Evolutionary conservation across 805 yeast genomes (phyloP).

Genomic region (Ogataea sp.): DNA sequence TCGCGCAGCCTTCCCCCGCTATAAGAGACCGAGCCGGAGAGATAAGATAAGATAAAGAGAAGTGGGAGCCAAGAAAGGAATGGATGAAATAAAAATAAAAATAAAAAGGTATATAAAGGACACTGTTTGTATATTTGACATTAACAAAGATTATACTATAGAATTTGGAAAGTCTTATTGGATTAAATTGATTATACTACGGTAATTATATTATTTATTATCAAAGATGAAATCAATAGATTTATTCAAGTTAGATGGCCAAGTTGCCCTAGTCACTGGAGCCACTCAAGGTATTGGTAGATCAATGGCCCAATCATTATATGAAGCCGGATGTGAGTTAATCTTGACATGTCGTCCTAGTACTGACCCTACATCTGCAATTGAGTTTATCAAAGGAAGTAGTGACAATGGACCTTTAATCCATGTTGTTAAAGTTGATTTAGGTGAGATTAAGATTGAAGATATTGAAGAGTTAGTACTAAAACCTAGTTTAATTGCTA

Average conservation of each 20-base stretch:
- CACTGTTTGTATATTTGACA: too few relatives aligned
- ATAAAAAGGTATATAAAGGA: too few relatives aligned
- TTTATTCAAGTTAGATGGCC: slow-evolving; percentile 30
- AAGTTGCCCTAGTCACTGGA: slow-evolving; percentile 38
- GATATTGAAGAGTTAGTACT: slow-evolving; percentile 22
- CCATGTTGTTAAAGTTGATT: slow-evolving; percentile 18
- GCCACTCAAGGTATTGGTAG: slow-evolving; percentile 50
- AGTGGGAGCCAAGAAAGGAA: too few relatives aligned
- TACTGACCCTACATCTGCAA: slow-evolving; percentile 21
- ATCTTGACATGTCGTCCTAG: slow-evolving; percentile 29
- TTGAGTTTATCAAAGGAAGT: slow-evolving; percentile 8
- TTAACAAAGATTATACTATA: too few relatives aligned
- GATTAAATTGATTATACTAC: too few relatives aligned
- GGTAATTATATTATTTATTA: too few relatives aligned
- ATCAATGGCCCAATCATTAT: slow-evolving; percentile 41
- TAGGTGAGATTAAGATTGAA: slow-evolving; percentile 18
- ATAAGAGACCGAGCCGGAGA: too few relatives aligned
- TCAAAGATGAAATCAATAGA: slow-evolving; percentile 1
- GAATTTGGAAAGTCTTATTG: too few relatives aligned
- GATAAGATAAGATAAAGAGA: too few relatives aligned
- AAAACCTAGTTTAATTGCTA: slow-evolving; percentile 19
- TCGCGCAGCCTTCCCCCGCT: too few relatives aligned
- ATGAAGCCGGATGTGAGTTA: slow-evolving; percentile 38
- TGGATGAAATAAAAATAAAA: too few relatives aligned
- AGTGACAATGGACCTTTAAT: slow-evolving; percentile 20